Percentiles rank a stretch among this genome's conserved stretches.
Conservation (phyloP, 805 yeast species). For the Ogataea degrootiae region DNA sequence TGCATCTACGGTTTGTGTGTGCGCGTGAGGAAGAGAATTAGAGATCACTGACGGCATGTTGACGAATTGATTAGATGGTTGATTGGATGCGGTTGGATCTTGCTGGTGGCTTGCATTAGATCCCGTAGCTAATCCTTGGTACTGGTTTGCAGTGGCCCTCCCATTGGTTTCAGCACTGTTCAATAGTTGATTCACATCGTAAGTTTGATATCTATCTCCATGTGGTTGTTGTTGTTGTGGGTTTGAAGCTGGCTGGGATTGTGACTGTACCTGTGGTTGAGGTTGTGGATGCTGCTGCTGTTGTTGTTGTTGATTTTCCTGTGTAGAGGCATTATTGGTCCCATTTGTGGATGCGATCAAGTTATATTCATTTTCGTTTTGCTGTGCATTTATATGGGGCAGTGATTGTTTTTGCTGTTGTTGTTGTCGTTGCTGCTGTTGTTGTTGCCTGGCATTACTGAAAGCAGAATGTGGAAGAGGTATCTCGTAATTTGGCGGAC, state of each 20-base stretch:
- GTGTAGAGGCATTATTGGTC: not conserved
- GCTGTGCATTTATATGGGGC: not conserved
- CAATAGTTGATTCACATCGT: constrained; percentile 12
- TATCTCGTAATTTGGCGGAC: constrained; percentile 3
- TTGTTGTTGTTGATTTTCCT: constrained; percentile 2
- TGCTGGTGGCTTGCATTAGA: not conserved
- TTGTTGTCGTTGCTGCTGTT: constrained; percentile 1
- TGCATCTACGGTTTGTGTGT: not conserved
- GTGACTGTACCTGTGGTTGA: not conserved
- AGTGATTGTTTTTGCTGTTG: not conserved
- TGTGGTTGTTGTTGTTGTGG: constrained; percentile 2
- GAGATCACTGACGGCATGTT: not conserved
- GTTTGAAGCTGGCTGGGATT: not conserved
- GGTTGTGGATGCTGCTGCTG: not conserved
- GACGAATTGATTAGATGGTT: not conserved
- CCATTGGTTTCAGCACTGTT: constrained; percentile 2
- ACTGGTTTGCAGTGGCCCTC: constrained; percentile 2
- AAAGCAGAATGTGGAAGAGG: not conserved
- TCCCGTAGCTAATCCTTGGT: constrained; percentile 1
- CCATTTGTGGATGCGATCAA: not conserved
- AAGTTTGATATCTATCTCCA: constrained; percentile 14
- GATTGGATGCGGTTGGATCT: not conserved
- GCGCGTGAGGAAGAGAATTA: not conserved
- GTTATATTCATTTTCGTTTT: not conserved
- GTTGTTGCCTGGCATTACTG: not conserved